Evolutionary conservation across 2,329 filamentous ascomycete species (phyloP).

Genomic region (Fusarium sp.): DNA sequence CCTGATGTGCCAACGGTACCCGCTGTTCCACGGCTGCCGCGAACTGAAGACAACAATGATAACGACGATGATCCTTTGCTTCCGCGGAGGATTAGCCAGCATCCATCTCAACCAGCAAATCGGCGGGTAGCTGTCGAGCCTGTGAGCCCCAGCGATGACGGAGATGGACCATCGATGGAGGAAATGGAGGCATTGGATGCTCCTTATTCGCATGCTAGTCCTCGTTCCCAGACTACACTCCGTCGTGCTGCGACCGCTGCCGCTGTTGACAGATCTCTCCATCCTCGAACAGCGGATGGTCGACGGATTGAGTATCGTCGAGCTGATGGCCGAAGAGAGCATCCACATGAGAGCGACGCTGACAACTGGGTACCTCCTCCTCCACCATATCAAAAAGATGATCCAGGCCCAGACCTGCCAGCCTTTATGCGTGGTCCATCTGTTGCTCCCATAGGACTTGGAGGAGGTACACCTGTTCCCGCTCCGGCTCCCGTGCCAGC

Average conservation of each 20-base stretch:
- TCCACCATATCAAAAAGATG: slow-evolving; percentile 79
- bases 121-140: slow-evolving; percentile 26
- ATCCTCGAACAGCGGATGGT: slow-evolving; percentile 66
- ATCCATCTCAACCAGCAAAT: slow-evolving; percentile 21
- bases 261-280: slow-evolving; percentile 75
- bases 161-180: slow-evolving; percentile 62
- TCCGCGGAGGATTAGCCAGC: slow-evolving; percentile 59
- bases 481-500: slow-evolving; percentile 32
- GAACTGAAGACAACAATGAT: slow-evolving; percentile 45
- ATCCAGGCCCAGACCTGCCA: slow-evolving; percentile 64
- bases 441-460: slow-evolving; percentile 50
- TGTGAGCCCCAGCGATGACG: slow-evolving; percentile 51
- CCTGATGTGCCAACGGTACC: slow-evolving; percentile 50
- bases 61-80: slow-evolving; percentile 63
- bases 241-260: slow-evolving; percentile 81
- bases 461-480: slow-evolving; percentile 41
- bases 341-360: slow-evolving; percentile 87
- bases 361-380: slow-evolving; percentile 91
- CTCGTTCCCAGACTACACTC: slow-evolving; percentile 75
- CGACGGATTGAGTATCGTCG: slow-evolving; percentile 71
- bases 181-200: slow-evolving; percentile 73
- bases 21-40: slow-evolving; percentile 40
- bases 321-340: slow-evolving; percentile 75
- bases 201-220: slow-evolving; percentile 78
- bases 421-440: slow-evolving; percentile 65